These are phyloP conservation scores for Neonectria neomacrospora DNA, from an alignment of 2,329 filamentous ascomycete genomes.

Conservation along the genomic window DNA sequence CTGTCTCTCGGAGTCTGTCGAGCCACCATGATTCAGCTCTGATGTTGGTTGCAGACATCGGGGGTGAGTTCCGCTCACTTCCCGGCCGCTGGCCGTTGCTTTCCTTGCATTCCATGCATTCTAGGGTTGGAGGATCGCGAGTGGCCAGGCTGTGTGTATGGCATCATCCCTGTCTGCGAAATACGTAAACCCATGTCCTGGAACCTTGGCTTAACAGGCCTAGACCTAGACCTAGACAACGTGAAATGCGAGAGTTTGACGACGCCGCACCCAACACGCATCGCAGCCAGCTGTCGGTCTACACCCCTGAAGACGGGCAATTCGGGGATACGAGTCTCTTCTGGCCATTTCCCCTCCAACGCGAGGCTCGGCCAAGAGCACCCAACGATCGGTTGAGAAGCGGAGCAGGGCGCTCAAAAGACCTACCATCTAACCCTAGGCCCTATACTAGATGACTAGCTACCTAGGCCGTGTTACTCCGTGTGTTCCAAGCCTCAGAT, in stretches of 20 bases:
- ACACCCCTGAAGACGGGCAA: conserved; percentile 5
- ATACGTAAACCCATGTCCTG: conserved; percentile 15
- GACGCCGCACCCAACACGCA: conserved; percentile 1
- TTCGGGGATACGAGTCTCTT: not conserved
- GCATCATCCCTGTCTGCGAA: conserved; percentile 3
- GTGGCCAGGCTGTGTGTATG: not conserved
- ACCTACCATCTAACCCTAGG: not conserved
- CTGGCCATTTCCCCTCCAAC: not conserved
- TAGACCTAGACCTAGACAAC: no score
- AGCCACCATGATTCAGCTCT: not conserved
- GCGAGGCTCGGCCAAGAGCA: not conserved
- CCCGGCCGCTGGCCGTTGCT: not conserved
- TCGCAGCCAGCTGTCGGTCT: not conserved
- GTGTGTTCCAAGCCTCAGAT: conserved; percentile 12
- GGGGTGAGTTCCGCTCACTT: conserved; percentile 1
- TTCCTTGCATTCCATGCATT: conserved; percentile 5
- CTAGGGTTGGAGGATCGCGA: not conserved
- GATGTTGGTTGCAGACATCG: not conserved
- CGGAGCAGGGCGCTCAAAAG: not conserved
- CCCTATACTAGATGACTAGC: not conserved
- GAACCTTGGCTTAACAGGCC: no score
- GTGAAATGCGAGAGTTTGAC: conserved; percentile 7
- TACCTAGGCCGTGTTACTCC: no score
- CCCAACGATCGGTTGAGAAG: conserved; percentile 5
- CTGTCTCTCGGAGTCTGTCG: not conserved